A percentile compares a stretch with the other conserved stretches of the same genome.
phyloP scores from a whole-genome alignment of 306 rosid genomes.

The Cotoneaster glaucophyllus region DNA sequence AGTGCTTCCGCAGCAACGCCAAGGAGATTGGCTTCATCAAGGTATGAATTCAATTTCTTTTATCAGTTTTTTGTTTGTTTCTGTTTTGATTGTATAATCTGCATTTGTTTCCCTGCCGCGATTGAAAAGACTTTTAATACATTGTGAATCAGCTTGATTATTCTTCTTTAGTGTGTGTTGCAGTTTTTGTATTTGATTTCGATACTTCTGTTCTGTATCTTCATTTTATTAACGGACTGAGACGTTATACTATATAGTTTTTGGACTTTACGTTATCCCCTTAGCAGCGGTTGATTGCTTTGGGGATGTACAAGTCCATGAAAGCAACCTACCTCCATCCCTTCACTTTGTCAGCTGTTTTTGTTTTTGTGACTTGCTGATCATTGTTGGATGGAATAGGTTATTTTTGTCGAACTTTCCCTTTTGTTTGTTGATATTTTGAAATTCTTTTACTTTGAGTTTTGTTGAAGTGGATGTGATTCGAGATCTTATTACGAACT shows the following conservation, averaged over 20 bases:
- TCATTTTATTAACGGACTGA: background rate
- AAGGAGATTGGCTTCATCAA: constrained; percentile 57
- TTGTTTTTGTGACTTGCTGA: background rate
- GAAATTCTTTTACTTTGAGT: background rate
- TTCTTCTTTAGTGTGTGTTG: background rate
- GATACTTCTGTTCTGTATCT: background rate
- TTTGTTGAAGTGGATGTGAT: too few relatives aligned
- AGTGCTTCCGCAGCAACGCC: constrained; percentile 61
- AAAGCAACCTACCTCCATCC: too few relatives aligned
- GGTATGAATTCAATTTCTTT: constrained; percentile 5
- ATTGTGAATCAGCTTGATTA: background rate
- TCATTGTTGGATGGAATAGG: background rate
- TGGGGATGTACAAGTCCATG: too few relatives aligned
- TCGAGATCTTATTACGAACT: too few relatives aligned
- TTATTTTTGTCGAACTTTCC: background rate
- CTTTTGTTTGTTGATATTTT: too few relatives aligned
- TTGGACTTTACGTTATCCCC: too few relatives aligned
- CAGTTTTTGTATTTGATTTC: background rate
- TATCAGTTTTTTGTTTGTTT: background rate
- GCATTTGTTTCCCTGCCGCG: background rate
- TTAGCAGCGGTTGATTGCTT: too few relatives aligned
- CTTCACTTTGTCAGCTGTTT: background rate
- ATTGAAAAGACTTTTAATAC: background rate
- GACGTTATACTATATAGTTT: too few relatives aligned
- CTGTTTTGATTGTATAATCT: background rate